Conservation (phyloP, 495 filamentous ascomycete genomes). For the Penicilliopsis zonata region DNA sequence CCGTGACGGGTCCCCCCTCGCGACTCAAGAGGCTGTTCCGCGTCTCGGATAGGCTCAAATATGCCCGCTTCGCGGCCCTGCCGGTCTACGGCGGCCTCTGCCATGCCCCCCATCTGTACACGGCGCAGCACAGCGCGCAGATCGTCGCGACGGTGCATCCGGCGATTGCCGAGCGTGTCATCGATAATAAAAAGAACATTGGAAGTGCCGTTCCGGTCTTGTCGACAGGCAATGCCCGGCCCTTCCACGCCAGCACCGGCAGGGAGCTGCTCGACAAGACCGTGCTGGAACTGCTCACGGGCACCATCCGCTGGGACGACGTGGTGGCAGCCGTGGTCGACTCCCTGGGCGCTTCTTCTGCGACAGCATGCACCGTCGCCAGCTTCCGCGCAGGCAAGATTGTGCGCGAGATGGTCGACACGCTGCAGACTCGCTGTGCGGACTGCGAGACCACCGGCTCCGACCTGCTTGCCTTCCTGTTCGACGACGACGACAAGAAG, state of each 20-base stretch:
- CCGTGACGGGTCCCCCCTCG: slow-evolving; percentile 28
- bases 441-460: slow-evolving; percentile 2
- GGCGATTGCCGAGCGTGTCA: background rate
- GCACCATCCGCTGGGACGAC: slow-evolving; percentile 16
- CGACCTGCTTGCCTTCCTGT: slow-evolving; percentile 4
- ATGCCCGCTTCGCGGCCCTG: slow-evolving; percentile 10
- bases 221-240: slow-evolving; percentile 9
- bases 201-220: slow-evolving; percentile 3
- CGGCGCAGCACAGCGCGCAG: slow-evolving; percentile 43
- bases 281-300: slow-evolving; percentile 19
- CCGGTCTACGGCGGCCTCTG: slow-evolving; percentile 25
- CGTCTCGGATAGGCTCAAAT: slow-evolving; percentile 11
- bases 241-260: slow-evolving; percentile 7
- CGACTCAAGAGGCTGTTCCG: slow-evolving; percentile 17
- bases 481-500: background rate
- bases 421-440: background rate
- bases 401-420: slow-evolving; percentile 1
- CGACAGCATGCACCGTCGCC: slow-evolving; percentile 6
- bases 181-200: background rate
- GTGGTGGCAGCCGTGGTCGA: slow-evolving; percentile 9
- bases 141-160: background rate
- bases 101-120: slow-evolving; percentile 30
- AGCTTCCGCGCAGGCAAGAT: background rate
- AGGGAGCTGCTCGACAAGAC: slow-evolving; percentile 19
- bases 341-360: slow-evolving; percentile 12